Evolutionary conservation across 2,329 filamentous ascomycete genomes (phyloP).

Genomic region (Xylariaceae sp.): DNA sequence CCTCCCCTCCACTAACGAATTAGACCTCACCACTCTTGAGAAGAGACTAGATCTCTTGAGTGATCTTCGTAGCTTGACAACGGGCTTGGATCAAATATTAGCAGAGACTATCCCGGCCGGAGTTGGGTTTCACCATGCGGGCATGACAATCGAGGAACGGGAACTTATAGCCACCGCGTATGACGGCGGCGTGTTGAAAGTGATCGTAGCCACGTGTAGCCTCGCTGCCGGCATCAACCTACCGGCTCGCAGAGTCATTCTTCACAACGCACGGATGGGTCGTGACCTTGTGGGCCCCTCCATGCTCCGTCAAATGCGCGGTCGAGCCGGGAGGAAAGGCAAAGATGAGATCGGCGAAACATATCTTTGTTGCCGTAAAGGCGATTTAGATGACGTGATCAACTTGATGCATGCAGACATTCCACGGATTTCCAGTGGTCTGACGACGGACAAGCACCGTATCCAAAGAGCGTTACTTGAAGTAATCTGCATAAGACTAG

Average conservation of each 20-base stretch:
- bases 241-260: conserved; percentile 65
- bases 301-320: conserved; percentile 78
- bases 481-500: conserved; percentile 63
- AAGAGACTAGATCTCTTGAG: conserved; percentile 61
- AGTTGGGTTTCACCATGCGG: conserved; percentile 70
- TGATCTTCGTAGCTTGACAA: conserved; percentile 61
- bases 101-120: conserved; percentile 62
- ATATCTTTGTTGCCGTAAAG: conserved; percentile 67
- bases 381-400: conserved; percentile 65
- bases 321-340: conserved; percentile 72
- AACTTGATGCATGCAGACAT: conserved; percentile 70
- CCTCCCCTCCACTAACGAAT: conserved; percentile 49
- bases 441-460: conserved; percentile 63
- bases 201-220: conserved; percentile 74
- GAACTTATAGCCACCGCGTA: conserved; percentile 69
- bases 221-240: conserved; percentile 81
- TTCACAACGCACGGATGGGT: conserved; percentile 73
- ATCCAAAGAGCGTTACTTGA: conserved; percentile 71
- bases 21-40: conserved; percentile 48
- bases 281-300: conserved; percentile 72
- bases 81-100: conserved; percentile 62
- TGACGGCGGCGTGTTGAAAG: conserved; percentile 62
- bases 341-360: conserved; percentile 76
- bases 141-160: conserved; percentile 70
- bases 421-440: conserved; percentile 64